Evolutionary conservation across 169 alveolate genomes (phyloP).

Genomic region (Plasmodium ovale): DNA sequence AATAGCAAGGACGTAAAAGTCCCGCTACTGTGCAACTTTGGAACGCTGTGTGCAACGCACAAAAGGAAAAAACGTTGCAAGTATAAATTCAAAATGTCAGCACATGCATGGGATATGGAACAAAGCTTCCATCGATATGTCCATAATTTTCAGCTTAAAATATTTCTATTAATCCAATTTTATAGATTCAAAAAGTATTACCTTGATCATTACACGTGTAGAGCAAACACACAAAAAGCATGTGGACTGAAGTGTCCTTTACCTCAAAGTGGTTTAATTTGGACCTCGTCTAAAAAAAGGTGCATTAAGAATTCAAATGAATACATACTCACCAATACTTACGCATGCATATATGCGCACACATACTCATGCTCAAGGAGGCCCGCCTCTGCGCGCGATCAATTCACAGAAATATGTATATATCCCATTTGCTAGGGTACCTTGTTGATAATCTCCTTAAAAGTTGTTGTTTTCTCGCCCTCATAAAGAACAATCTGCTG

Average conservation of each 20-base stretch:
- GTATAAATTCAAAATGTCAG: neutral
- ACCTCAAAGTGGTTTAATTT: slow-evolving; percentile 51
- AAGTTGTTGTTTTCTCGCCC: slow-evolving; percentile 66
- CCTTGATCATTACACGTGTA: slow-evolving; percentile 76
- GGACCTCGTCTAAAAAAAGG: slow-evolving; percentile 41
- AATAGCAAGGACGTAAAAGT: no score
- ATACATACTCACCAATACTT: neutral
- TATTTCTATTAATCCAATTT: neutral
- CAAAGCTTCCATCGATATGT: no score
- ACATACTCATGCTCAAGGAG: neutral
- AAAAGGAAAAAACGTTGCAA: neutral
- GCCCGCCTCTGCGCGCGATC: neutral
- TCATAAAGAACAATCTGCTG: slow-evolving; percentile 53
- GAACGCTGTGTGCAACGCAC: no score
- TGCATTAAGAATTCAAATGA: neutral
- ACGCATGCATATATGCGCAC: neutral
- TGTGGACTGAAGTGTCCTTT: slow-evolving; percentile 53
- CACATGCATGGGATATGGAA: neutral
- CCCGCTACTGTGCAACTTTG: no score
- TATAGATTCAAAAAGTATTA: slow-evolving; percentile 2
- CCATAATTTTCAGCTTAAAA: neutral
- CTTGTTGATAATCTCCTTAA: slow-evolving; percentile 32
- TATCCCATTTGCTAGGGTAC: neutral
- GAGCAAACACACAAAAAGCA: slow-evolving; percentile 65
- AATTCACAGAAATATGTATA: neutral